Conservation (phyloP, 2,329 filamentous ascomycete genomes). For the Botrytis squamosa region DNA sequence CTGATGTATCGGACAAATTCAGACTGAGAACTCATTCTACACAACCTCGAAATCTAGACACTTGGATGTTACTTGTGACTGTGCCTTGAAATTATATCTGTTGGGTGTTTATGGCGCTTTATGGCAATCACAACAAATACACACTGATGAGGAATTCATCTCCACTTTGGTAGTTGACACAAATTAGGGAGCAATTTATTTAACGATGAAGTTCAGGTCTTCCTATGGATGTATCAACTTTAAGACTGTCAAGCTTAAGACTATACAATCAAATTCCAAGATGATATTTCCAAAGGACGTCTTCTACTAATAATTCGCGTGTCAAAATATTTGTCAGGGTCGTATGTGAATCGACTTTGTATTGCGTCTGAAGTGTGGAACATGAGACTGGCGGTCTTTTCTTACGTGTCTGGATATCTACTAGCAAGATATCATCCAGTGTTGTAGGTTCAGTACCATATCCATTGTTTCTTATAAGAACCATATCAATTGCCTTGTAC, state of each 20-base stretch:
- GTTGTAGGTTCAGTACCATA: not conserved
- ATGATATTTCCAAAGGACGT: not conserved
- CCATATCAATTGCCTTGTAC: not conserved
- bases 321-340: not conserved
- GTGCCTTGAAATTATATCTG: not conserved
- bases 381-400: accelerated
- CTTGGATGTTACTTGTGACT: not conserved
- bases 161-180: not conserved
- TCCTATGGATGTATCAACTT: not conserved
- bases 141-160: too few relatives aligned
- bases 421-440: not conserved
- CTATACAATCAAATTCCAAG: not conserved
- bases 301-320: not conserved
- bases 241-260: not conserved
- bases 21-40: not conserved
- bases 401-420: not conserved
- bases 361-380: not conserved
- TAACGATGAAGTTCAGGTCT: not conserved
- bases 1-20: not conserved
- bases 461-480: not conserved
- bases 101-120: not conserved
- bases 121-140: not conserved
- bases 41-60: not conserved
- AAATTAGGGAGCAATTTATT: not conserved
- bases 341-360: not conserved